Percentiles rank a stretch among this genome's conserved stretches.
phyloP scores from a whole-genome alignment of 1,284 basidiomycete species.

The Boletellus dicymbophilus region DNA sequence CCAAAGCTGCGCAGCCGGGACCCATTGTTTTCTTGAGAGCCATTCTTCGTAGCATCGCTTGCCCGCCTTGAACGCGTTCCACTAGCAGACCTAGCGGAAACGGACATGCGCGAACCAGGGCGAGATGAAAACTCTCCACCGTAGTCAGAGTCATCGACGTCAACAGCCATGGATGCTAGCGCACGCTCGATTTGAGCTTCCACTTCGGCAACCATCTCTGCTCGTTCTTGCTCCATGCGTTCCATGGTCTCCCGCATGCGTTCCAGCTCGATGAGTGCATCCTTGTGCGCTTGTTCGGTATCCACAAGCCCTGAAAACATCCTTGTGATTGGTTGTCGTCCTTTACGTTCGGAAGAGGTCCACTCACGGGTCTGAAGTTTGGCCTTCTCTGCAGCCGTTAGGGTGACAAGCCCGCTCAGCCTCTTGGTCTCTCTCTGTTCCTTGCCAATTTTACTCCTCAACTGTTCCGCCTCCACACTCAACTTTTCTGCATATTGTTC shows the following conservation, averaged over 20 bases:
- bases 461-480: constrained; percentile 79
- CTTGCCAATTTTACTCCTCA: constrained; percentile 82
- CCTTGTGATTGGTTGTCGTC: constrained; percentile 12
- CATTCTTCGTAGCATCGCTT: constrained; percentile 53
- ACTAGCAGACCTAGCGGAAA: constrained; percentile 46
- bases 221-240: constrained; percentile 79
- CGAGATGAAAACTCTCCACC: constrained; percentile 51
- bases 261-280: constrained; percentile 68
- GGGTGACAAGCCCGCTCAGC: constrained; percentile 72
- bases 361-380: constrained; percentile 72
- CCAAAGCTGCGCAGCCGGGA: constrained; percentile 61
- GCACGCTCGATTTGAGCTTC: constrained; percentile 86
- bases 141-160: constrained; percentile 74
- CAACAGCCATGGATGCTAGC: constrained; percentile 79
- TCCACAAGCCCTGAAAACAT: constrained; percentile 56
- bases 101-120: constrained; percentile 44
- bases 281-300: constrained; percentile 72
- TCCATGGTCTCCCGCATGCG: constrained; percentile 79
- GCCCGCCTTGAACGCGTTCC: constrained; percentile 51
- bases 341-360: not conserved
- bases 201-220: constrained; percentile 85
- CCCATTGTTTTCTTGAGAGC: constrained; percentile 23
- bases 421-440: constrained; percentile 86
- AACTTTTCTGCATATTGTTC: constrained; percentile 92
- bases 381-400: constrained; percentile 75